Evolutionary conservation across 2,329 filamentous ascomycete genomes (phyloP).

Genomic region (Alternaria alternata): DNA sequence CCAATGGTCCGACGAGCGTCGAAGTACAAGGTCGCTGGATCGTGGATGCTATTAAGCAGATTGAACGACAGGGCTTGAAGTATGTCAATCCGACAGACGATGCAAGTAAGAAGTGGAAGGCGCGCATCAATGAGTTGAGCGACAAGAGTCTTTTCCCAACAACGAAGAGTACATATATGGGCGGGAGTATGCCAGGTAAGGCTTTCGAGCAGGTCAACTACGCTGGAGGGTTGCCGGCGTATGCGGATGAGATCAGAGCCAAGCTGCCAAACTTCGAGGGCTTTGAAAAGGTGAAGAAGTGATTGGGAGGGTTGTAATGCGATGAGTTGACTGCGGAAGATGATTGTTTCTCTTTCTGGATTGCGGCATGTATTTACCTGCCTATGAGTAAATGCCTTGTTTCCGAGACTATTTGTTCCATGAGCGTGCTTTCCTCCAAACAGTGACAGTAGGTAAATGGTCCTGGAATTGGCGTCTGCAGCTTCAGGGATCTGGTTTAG

Average conservation of each 20-base stretch:
- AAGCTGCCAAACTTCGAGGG: not conserved
- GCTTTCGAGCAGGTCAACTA: not conserved
- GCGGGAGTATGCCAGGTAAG: slow-evolving; percentile 23
- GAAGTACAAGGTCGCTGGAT: slow-evolving; percentile 52
- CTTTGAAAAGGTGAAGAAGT: not conserved
- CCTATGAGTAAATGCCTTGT: not conserved
- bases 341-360: not conserved
- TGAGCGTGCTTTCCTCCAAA: no score
- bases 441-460: no score
- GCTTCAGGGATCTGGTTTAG: no score
- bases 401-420: no score
- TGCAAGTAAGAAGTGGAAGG: slow-evolving; percentile 48
- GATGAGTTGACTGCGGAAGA: not conserved
- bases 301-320: not conserved
- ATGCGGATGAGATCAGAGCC: not conserved
- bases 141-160: slow-evolving; percentile 45
- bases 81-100: slow-evolving; percentile 45
- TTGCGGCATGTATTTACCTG: not conserved
- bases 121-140: slow-evolving; percentile 43
- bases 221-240: not conserved
- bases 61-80: slow-evolving; percentile 36
- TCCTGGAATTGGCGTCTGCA: no score
- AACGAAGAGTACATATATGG: slow-evolving; percentile 48
- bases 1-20: slow-evolving; percentile 50
- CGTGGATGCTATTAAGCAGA: slow-evolving; percentile 45